Evolutionary conservation across 2,329 filamentous ascomycete genomes (phyloP).

Genomic region (Aspergillus ibericus): DNA sequence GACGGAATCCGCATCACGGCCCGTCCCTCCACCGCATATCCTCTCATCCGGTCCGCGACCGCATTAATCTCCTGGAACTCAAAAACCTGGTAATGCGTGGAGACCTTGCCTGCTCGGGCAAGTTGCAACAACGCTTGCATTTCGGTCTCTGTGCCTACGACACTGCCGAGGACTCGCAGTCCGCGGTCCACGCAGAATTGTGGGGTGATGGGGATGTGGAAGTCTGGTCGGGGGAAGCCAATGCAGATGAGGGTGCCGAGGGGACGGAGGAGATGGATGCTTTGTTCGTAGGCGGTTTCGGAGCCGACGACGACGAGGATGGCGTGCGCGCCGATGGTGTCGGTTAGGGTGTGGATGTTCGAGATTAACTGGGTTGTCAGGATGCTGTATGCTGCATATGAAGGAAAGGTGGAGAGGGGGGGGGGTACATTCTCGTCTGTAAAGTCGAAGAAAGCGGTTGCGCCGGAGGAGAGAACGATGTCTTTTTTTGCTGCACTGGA

Average conservation of each 20-base stretch:
- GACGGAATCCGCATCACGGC: slow-evolving; percentile 32
- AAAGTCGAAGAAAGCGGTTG: slow-evolving; percentile 22
- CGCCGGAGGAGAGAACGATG: slow-evolving; percentile 19
- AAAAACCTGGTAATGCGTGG: slow-evolving; percentile 24
- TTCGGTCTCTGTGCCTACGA: slow-evolving; percentile 38
- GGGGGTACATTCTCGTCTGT: slow-evolving; percentile 22
- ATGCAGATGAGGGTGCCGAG: slow-evolving; percentile 44
- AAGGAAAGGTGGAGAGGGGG: background rate
- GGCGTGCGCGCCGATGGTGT: slow-evolving; percentile 41
- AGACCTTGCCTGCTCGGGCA: slow-evolving; percentile 35
- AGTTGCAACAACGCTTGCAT: slow-evolving; percentile 43
- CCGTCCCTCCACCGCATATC: slow-evolving; percentile 27
- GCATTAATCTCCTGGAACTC: slow-evolving; percentile 25
- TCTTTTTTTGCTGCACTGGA: slow-evolving; percentile 17
- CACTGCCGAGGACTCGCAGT: slow-evolving; percentile 34
- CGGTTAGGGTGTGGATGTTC: slow-evolving; percentile 28
- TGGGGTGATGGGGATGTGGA: slow-evolving; percentile 43
- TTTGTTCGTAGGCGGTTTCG: slow-evolving; percentile 39
- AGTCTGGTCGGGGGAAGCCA: slow-evolving; percentile 38
- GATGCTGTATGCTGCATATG: too few species aligned
- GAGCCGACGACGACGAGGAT: slow-evolving; percentile 42
- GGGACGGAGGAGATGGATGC: slow-evolving; percentile 36
- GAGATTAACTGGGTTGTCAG: background rate
- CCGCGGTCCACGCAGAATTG: slow-evolving; percentile 41
- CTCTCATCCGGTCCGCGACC: slow-evolving; percentile 24